phyloP scores from a whole-genome alignment of 139 green algal species.

The Chlamydomonas eustigma region DNA sequence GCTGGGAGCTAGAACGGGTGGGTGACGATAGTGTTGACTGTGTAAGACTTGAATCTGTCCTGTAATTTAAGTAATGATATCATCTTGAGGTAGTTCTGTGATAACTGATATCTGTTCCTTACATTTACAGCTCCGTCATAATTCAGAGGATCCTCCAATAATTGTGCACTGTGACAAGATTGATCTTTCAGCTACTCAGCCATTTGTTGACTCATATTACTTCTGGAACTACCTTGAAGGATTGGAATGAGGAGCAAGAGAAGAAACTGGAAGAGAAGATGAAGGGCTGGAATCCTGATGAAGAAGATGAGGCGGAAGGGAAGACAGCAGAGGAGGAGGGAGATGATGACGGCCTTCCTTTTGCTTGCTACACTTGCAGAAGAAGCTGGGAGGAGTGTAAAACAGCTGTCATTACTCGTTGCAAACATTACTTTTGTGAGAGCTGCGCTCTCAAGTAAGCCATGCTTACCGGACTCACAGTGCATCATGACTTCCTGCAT shows the following conservation, averaged over 20 bases:
- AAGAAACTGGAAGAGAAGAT: constrained; percentile 54
- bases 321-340: constrained; percentile 53
- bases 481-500: too few species aligned
- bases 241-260: constrained; percentile 20
- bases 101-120: too few species aligned
- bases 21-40: not conserved
- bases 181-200: too few species aligned
- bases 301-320: constrained; percentile 61
- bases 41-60: too few species aligned
- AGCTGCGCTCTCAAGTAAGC: constrained; percentile 85
- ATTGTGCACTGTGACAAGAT: too few species aligned
- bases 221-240: too few species aligned
- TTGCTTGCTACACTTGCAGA: constrained; percentile 92
- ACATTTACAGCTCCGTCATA: too few species aligned
- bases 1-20: constrained; percentile 85
- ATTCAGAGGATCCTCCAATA: too few species aligned
- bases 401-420: constrained; percentile 86
- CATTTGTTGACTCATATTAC: too few species aligned
- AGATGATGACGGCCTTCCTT: constrained; percentile 87
- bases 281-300: constrained; percentile 47
- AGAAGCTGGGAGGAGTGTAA: constrained; percentile 72
- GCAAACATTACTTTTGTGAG: constrained; percentile 98
- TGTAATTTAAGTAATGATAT: not conserved
- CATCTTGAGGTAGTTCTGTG: too few species aligned
- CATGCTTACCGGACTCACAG: not conserved